Evolutionary conservation across 164 flowering plant genomes (phyloP), one percentile per base, ranked within the genome.

Genomic region (Piper betle): DNA sequence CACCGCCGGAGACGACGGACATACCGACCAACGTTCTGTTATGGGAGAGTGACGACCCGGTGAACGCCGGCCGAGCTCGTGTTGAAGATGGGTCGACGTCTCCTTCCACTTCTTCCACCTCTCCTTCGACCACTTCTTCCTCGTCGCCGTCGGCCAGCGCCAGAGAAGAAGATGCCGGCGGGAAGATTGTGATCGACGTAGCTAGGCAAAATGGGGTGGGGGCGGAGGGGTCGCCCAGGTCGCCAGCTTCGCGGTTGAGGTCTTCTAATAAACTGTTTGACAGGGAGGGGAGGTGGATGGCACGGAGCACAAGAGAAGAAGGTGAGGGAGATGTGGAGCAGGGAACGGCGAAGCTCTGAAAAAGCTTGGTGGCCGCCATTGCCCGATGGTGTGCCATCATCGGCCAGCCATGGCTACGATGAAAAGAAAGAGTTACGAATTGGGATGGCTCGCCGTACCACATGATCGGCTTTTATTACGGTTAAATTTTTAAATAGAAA

Each of bases 311-410:
- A 10, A n/a, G n/a, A 55, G 16, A 13, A 54, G 39, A 20, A n/a
- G n/a, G n/a, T n/a, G n/a, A n/a, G n/a, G 65, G 61, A 18, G 70
- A 67, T 56, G 15, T 61, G 20, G 70, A 61, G 61, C 70, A 67
- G 61, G 70, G 70, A n/a, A n/a, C n/a, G n/a, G n/a, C n/a, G n/a
- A n/a, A n/a, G n/a, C n/a, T n/a, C n/a, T n/a, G n/a, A n/a, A n/a
- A n/a, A n/a, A n/a, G n/a, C n/a, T n/a, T n/a, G n/a, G n/a, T n/a
- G n/a, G n/a, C n/a, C n/a, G n/a, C n/a, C n/a, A n/a, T n/a, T n/a
- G n/a, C n/a, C n/a, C n/a, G n/a, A n/a, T n/a, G n/a, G n/a, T n/a
- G n/a, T n/a, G n/a, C n/a, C n/a, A n/a, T n/a, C n/a, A n/a, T n/a
- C n/a, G n/a, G n/a, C n/a, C n/a, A n/a, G n/a, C n/a, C n/a, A n/a